Evolutionary conservation across 257 asterid species (phyloP).

Genomic region (Solanum chmielewskii): DNA sequence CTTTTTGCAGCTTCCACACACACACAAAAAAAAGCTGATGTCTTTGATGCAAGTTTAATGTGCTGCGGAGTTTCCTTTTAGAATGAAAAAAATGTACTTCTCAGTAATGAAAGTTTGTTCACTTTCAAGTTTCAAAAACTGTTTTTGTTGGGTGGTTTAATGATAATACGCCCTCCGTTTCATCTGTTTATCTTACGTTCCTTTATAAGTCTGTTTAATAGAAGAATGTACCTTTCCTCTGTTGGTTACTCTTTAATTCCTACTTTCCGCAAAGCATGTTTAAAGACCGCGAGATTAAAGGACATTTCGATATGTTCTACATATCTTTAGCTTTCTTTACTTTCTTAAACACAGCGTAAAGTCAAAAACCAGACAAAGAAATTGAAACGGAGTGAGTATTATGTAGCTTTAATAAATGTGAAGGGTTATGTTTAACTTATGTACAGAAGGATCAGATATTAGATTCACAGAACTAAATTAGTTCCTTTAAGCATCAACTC

Average conservation of each 20-base stretch:
- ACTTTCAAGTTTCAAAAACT: neutral
- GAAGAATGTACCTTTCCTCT: neutral
- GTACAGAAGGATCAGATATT: conserved; percentile 5
- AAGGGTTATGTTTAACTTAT: neutral
- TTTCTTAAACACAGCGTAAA: neutral
- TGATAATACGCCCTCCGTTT: neutral
- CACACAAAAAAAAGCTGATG: neutral
- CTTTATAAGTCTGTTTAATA: neutral
- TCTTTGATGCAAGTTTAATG: neutral
- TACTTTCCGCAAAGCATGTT: neutral
- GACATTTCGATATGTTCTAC: neutral
- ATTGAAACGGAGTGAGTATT: neutral
- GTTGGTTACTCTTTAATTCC: neutral
- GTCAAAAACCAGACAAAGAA: neutral
- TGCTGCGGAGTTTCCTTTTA: neutral
- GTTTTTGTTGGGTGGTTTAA: neutral
- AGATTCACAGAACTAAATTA: conserved; percentile 17
- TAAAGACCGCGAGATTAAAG: neutral
- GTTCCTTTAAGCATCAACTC: conserved; percentile 22
- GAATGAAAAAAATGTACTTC: neutral
- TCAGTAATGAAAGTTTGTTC: neutral
- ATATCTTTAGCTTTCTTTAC: neutral
- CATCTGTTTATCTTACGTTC: neutral
- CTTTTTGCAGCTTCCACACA: neutral
- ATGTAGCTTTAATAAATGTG: neutral